phyloP scores from a whole-genome alignment of 768 basidiomycete species.

The Mycena maculata region DNA sequence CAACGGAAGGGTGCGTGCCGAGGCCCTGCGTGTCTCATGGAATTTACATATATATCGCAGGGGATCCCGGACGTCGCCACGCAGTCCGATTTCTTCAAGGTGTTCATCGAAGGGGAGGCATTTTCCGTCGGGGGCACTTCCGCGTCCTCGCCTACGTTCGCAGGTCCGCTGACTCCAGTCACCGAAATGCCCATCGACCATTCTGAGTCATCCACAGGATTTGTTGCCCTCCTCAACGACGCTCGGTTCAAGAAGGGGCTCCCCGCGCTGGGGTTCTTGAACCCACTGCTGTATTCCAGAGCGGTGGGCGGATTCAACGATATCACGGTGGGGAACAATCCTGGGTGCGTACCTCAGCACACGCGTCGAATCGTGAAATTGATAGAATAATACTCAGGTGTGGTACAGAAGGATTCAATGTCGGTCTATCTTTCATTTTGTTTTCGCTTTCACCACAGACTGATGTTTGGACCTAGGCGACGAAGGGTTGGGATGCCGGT shows the following conservation, averaged over 20 bases:
- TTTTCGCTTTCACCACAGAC: background rate
- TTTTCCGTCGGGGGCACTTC: slow-evolving; percentile 41
- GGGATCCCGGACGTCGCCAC: slow-evolving; percentile 48
- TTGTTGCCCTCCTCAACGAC: slow-evolving; percentile 74
- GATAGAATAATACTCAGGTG: slow-evolving; percentile 46
- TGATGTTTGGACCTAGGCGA: slow-evolving; percentile 47
- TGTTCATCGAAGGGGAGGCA: slow-evolving; percentile 34
- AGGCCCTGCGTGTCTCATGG: background rate
- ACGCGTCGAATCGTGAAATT: no score
- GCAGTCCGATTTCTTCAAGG: slow-evolving; percentile 40
- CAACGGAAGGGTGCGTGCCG: slow-evolving; percentile 35
- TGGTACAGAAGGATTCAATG: slow-evolving; percentile 71
- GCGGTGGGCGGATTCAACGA: slow-evolving; percentile 61
- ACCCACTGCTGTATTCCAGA: slow-evolving; percentile 66
- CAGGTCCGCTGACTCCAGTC: slow-evolving; percentile 43
- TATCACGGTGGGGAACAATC: slow-evolving; percentile 64
- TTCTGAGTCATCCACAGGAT: slow-evolving; percentile 44
- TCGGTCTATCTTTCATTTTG: slow-evolving; percentile 41
- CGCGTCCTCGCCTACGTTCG: slow-evolving; percentile 44
- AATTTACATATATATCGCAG: slow-evolving; percentile 7
- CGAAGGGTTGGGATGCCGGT: slow-evolving; percentile 70
- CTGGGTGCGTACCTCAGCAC: slow-evolving; percentile 39
- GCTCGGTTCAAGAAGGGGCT: slow-evolving; percentile 57
- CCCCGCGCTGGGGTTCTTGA: slow-evolving; percentile 70
- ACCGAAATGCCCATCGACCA: slow-evolving; percentile 16